Base-by-base conservation (phyloP, 2,329 filamentous ascomycete genomes). In the Calonectria ilicicola region DNA sequence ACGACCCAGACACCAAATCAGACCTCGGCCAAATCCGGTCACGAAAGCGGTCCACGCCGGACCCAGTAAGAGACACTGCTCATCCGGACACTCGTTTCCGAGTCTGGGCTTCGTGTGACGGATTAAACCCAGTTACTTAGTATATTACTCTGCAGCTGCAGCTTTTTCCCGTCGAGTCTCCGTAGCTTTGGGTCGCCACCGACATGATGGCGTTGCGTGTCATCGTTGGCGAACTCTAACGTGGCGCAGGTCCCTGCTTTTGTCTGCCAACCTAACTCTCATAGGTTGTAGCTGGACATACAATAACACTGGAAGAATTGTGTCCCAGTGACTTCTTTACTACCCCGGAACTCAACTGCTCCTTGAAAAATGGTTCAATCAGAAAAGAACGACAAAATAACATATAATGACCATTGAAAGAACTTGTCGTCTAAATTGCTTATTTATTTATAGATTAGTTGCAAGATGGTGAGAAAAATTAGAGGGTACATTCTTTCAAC, bases 191-290 rank as follows among this genome's bases (percentile, higher is more conserved):
- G 66, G 53, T 51, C 23, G 23, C n/a, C 53, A 15, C 46, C 32
- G 29, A 32, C 29, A 47, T 21, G 29, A 68, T 19, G 42, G 56
- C 65, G 32, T 29, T 19, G 40, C 46, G 21, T 53, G 46, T 64
- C 23, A 10, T 60, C 35, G 35, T 53, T 53, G 56, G n/a, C 40
- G 9, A 63, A 64, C 66, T 69, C 35, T 53, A 63, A 53, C 42
- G 35, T 19, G 5, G 35, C 17, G 32, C 53, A 60, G 53, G 53
- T 19, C 53, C 53, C 53, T 60, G 53, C 53, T 60, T 60, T 21
- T 60, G 53, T 60, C 35, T 23, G 14, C 21, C 32, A 58, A 5
- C n/a, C n/a, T 21, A 60, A 60, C 53, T 60, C 53, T 60, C 35
- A 15, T 23, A 21, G 32, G 35, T 14, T 40, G 53, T n/a, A n/a